A percentile compares a stretch with the other conserved stretches of the same genome.
Evolutionary conservation across 768 basidiomycete species (phyloP).

Genomic region (Gautieria morchelliformis): DNA sequence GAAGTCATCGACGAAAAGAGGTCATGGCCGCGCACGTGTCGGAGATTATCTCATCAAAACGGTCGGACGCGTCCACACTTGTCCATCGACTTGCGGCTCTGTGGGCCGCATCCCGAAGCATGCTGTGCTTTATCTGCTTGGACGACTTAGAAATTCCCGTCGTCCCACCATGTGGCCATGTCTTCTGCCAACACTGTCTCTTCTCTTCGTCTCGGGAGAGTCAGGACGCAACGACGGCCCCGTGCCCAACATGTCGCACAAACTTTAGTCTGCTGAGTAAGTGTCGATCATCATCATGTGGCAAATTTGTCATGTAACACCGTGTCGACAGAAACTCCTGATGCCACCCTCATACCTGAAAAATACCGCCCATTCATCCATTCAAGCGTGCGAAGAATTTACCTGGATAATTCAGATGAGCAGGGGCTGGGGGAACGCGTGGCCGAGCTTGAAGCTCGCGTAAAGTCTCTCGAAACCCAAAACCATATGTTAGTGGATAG

Average conservation of each 20-base stretch:
- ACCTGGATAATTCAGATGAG: conserved; percentile 24
- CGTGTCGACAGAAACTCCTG: conserved; percentile 15
- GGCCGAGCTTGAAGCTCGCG: conserved; percentile 27
- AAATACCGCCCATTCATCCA: conserved; percentile 40
- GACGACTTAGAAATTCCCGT: conserved; percentile 21
- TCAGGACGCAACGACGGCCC: conserved; percentile 18
- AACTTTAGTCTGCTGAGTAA: conserved; percentile 19
- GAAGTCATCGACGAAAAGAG: too few species aligned
- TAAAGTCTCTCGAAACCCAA: conserved; percentile 29
- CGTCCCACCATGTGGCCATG: conserved; percentile 24
- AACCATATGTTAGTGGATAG: conserved; percentile 34
- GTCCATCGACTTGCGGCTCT: too few species aligned
- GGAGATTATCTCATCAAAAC: too few species aligned
- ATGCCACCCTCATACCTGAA: conserved; percentile 36
- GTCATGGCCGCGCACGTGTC: too few species aligned
- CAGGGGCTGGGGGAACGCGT: conserved; percentile 23
- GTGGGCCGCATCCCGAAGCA: not conserved
- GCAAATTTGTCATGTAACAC: not conserved
- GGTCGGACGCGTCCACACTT: too few species aligned
- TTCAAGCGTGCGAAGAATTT: conserved; percentile 40
- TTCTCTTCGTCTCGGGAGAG: conserved; percentile 16
- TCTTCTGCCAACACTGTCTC: conserved; percentile 23
- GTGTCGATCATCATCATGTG: not conserved
- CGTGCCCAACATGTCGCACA: conserved; percentile 23
- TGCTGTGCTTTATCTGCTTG: conserved; percentile 21